Base-by-base conservation (phyloP, 78 protist species). In the Goniomonas avonlea region DNA sequence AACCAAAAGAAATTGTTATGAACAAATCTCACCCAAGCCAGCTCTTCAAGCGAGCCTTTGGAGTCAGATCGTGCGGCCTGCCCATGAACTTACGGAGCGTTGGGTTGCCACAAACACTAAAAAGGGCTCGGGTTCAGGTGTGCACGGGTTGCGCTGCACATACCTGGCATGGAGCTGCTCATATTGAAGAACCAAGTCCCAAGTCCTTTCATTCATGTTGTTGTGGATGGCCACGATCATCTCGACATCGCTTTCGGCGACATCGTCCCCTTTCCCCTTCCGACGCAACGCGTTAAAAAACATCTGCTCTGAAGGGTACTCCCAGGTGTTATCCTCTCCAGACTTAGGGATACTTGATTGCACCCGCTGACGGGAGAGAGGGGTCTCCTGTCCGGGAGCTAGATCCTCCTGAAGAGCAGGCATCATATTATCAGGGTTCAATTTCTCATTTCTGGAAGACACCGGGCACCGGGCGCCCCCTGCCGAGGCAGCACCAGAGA, bases 11-110 rank as follows among this genome's bases (percentile, higher is more conserved):
- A 47, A 18, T 23, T 3, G 55, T 3, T n/a, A n/a, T n/a, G n/a
- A n/a, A n/a, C n/a, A 41, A 4, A 4, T 20, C 38, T 18, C 0
- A 38, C 4, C 47, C 47, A 27, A 43, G 38, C 60, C 32, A 31
- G 17, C 13, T 43, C 27, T 20, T 29, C 45, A 75, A 1, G 23
- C 56, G 76, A 8, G 76, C 81, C 61, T 60, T 41, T 0, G 60
- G 60, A 21, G 53, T 23, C 40, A 84, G 81, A 34, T 90, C 90
- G 29, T 70, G 23, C 38, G 94, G 90, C n/a, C 83, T 58, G 20
- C 94, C 94, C 35, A 31, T 34, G 65, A 90, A 90, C 58, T 77
- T 66, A 40, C 70, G 35, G 40, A 90, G 84, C 66, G 79, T 80
- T 37, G 80, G 68, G 20, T 71, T 40, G 20, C n/a, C 47, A 43